Conservation (phyloP, 768 basidiomycete genomes). For the Boletus reticuloceps region DNA sequence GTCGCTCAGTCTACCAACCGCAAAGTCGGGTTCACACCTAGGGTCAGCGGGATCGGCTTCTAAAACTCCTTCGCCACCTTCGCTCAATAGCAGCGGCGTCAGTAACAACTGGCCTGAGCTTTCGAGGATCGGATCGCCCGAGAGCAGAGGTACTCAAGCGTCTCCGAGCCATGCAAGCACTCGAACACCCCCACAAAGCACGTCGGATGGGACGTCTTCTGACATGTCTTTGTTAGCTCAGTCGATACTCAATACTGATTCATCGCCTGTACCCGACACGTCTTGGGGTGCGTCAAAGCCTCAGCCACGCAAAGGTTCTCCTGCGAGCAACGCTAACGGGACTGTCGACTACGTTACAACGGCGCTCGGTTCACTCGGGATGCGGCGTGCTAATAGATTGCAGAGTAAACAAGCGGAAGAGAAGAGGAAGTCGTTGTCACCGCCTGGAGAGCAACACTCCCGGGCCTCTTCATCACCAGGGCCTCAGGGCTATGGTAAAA, state of each 20-base stretch:
- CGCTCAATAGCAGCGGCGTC: neutral
- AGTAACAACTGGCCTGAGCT: conserved; percentile 8
- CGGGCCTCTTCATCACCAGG: conserved; percentile 8
- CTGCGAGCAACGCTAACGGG: conserved; percentile 17
- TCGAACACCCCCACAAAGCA: conserved; percentile 1
- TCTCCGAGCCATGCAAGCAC: conserved; percentile 7
- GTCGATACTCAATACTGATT: conserved; percentile 13
- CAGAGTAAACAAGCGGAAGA: conserved; percentile 25
- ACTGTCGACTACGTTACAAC: conserved; percentile 15
- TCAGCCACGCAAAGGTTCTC: conserved; percentile 9
- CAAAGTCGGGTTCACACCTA: conserved; percentile 10
- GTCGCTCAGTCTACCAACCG: conserved; percentile 14
- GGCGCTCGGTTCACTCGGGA: conserved; percentile 27
- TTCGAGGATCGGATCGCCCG: conserved; percentile 18
- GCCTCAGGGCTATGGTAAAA: conserved; percentile 15
- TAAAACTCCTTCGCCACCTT: conserved; percentile 11
- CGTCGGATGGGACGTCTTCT: conserved; percentile 4
- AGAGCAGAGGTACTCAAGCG: conserved; percentile 5
- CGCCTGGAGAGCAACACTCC: conserved; percentile 18
- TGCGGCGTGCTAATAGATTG: conserved; percentile 28
- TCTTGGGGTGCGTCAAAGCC: conserved; percentile 17
- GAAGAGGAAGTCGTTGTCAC: conserved; percentile 12
- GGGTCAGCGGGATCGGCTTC: conserved; percentile 2
- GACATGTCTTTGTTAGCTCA: conserved; percentile 9
- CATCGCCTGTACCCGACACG: conserved; percentile 5